Percentiles rank a stretch among this genome's conserved stretches.
Conservation (phyloP, 768 basidiomycete genomes). For the Lactarius hatsudake region DNA sequence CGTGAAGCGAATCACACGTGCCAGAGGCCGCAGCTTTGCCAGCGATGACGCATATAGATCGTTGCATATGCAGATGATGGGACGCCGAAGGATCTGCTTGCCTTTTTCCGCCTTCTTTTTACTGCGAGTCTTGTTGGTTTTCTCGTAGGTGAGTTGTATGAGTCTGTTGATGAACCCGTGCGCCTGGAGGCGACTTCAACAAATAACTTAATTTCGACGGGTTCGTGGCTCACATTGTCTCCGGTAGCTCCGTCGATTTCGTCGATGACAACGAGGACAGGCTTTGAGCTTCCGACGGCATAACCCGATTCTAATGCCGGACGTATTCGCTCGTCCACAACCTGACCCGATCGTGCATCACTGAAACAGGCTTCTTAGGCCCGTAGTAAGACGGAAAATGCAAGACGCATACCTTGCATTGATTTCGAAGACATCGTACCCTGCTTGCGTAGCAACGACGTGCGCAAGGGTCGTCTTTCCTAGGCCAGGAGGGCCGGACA, state of each 20-base stretch:
- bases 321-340: slow-evolving; percentile 87
- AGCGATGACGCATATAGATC: slow-evolving; percentile 86
- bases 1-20: slow-evolving; percentile 79
- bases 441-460: slow-evolving; percentile 88
- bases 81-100: slow-evolving; percentile 74
- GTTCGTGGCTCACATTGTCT: slow-evolving; percentile 73
- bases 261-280: slow-evolving; percentile 90
- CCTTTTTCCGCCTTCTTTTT: slow-evolving; percentile 44
- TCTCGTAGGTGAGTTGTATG: slow-evolving; percentile 64
- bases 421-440: slow-evolving; percentile 92
- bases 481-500: slow-evolving; percentile 95
- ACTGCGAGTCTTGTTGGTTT: slow-evolving; percentile 43
- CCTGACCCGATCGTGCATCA: slow-evolving; percentile 85
- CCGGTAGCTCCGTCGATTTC: slow-evolving; percentile 98
- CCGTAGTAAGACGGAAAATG: not conserved
- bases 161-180: slow-evolving; percentile 72
- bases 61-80: slow-evolving; percentile 99
- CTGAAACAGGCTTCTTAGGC: slow-evolving; percentile 39
- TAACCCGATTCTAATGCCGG: slow-evolving; percentile 87
- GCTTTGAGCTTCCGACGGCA: slow-evolving; percentile 73
- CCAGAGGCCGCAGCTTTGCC: slow-evolving; percentile 76
- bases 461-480: slow-evolving; percentile 98
- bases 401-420: slow-evolving; percentile 71
- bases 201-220: slow-evolving; percentile 16
- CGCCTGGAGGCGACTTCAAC: slow-evolving; percentile 43